These are phyloP conservation scores for Leccinellum rugosiceps DNA, from an alignment of 768 basidiomycete genomes.

Conservation along the genomic window DNA sequence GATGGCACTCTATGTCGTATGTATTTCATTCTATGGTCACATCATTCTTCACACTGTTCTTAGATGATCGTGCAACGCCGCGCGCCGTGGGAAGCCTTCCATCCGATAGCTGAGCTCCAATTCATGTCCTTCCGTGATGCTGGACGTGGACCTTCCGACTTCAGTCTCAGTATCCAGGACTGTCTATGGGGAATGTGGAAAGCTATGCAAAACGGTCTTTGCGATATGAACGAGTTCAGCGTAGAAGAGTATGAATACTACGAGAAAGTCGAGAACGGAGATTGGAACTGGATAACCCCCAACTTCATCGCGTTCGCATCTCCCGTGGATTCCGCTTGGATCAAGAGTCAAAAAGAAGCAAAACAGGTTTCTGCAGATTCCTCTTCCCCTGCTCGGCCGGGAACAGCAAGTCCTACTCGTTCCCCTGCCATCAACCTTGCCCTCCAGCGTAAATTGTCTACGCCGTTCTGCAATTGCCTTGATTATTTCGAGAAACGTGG, in stretches of 20 bases:
- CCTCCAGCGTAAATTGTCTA: constrained; percentile 72
- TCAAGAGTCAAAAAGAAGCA: constrained; percentile 71
- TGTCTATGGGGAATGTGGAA: constrained; percentile 88
- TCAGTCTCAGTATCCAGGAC: constrained; percentile 91
- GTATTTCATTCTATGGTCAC: constrained; percentile 30
- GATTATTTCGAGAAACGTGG: constrained; percentile 88
- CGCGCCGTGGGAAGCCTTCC: constrained; percentile 92
- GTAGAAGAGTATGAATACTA: constrained; percentile 92
- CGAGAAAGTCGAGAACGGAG: constrained; percentile 93
- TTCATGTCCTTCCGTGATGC: constrained; percentile 97
- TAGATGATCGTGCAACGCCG: constrained; percentile 92
- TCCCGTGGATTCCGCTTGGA: constrained; percentile 77
- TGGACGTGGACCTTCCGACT: constrained; percentile 87
- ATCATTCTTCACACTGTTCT: constrained; percentile 18
- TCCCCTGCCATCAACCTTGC: constrained; percentile 45
- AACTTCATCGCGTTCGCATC: constrained; percentile 94
- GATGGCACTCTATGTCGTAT: constrained; percentile 87
- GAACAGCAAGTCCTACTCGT: constrained; percentile 22
- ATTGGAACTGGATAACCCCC: constrained; percentile 95
- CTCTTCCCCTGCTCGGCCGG: constrained; percentile 28
- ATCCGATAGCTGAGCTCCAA: constrained; percentile 87
- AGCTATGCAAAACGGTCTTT: constrained; percentile 86
- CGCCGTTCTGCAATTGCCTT: constrained; percentile 85
- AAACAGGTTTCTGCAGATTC: constrained; percentile 36
- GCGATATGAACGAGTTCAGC: constrained; percentile 93